Evolutionary conservation across 306 rosid species (phyloP), one percentile per base, ranked within the genome.

Genomic region (Lupinus albus): DNA sequence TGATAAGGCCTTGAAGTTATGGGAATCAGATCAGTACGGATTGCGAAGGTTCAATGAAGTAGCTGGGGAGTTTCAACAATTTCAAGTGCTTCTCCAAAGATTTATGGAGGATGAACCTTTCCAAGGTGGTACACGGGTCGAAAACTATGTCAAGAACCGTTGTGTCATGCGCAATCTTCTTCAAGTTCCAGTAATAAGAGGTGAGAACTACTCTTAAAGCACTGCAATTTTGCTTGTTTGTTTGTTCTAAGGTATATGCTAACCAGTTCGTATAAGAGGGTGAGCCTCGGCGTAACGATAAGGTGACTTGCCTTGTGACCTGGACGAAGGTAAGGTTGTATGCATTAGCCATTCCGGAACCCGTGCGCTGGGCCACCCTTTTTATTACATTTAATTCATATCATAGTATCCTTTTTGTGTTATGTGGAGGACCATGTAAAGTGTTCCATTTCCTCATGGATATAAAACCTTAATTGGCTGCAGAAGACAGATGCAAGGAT

Each of bases 51-150:
- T 75, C 77, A 83, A 82, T 28, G 84, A 80, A 68, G 95, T 93
- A 3, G 95, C 97, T 6, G 85, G 84, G 3, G 95, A 93, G 39
- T 89, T 93, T 71, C 97, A 93, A 71, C 88, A 82, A 16, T 93
- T 93, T 52, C 91, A 88, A 80, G 95, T 93, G 30, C 79, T 93
- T 4, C 72, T 89, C 0, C 95, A 88, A 17, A 83, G 97, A 61
- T 93, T 88, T 55, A 55, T 89, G 11, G 95, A 88, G 80, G 87
- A 86, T 16, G 98, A 88, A 51, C 82, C 85, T 35, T 89, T 83
- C 69, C 91, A 84, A 54, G 87, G 94, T n/a, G 87, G 94, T n/a
- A 87, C 95, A 6, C 67, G 98, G 13, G 87, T 88, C 7, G 87
- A 83, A 51, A 88, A 88, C 71, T 89, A 93, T 71, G 82, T 78